These are phyloP conservation scores for Boletus rubropictus DNA, from an alignment of 768 basidiomycete genomes.

Conservation along the genomic window DNA sequence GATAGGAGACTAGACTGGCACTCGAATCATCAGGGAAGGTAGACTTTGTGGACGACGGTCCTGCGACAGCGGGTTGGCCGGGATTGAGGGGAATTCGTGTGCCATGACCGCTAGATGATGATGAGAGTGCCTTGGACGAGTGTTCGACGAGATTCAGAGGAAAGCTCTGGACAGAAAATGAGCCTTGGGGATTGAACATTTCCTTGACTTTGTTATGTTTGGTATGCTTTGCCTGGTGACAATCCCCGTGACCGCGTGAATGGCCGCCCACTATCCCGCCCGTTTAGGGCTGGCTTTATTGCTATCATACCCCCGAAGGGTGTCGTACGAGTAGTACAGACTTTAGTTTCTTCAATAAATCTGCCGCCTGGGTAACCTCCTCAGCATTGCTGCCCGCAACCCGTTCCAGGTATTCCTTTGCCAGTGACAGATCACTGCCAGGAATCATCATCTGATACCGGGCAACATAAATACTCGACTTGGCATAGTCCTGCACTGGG, in stretches of 20 bases:
- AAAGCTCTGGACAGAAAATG: slow-evolving; percentile 27
- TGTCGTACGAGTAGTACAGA: slow-evolving; percentile 25
- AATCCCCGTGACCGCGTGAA: slow-evolving; percentile 36
- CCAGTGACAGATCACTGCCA: slow-evolving; percentile 62
- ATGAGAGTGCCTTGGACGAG: background rate
- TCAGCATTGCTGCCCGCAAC: slow-evolving; percentile 78
- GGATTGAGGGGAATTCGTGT: slow-evolving; percentile 6
- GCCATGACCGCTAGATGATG: background rate
- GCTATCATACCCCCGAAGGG: background rate
- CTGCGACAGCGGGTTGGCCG: slow-evolving; percentile 13
- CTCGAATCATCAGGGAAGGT: slow-evolving; percentile 24
- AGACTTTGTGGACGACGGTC: slow-evolving; percentile 23
- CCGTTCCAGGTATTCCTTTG: slow-evolving; percentile 64
- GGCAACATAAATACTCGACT: slow-evolving; percentile 80
- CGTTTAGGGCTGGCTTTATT: slow-evolving; percentile 29
- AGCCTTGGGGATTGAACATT: slow-evolving; percentile 29
- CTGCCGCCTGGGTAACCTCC: slow-evolving; percentile 69
- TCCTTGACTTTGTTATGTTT: slow-evolving; percentile 33
- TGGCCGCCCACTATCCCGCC: slow-evolving; percentile 5
- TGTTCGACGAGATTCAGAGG: slow-evolving; percentile 16
- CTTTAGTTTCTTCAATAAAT: slow-evolving; percentile 59
- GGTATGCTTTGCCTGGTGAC: slow-evolving; percentile 34
- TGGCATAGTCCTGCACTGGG: slow-evolving; percentile 72
- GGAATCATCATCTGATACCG: slow-evolving; percentile 64
- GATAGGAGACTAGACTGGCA: slow-evolving; percentile 14